These are phyloP conservation scores for Capsella bursapastoris DNA, from an alignment of 345 rosid genomes.

Conservation along the genomic window DNA sequence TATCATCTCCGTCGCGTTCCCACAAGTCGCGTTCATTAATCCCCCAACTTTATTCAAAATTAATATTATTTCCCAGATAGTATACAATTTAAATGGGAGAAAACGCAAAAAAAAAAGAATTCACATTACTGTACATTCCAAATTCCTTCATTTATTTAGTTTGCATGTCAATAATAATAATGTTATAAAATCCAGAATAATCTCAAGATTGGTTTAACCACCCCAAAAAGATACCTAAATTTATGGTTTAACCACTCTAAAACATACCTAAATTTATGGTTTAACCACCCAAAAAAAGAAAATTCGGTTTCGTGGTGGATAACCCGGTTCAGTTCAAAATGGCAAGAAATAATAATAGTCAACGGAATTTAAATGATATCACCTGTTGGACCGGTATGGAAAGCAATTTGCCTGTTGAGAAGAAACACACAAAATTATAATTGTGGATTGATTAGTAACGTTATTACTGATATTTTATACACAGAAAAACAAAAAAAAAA, in stretches of 20 bases:
- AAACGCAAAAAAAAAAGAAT: not conserved
- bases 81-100: not conserved
- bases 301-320: not conserved
- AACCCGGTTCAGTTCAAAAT: not conserved
- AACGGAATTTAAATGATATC: not conserved
- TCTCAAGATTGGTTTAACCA: not conserved
- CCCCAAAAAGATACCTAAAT: too few species aligned
- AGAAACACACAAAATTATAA: not conserved
- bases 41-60: conserved; percentile 76
- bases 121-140: not conserved
- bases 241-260: not conserved
- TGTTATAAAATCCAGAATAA: not conserved
- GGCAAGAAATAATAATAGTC: not conserved
- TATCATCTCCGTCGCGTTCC: conserved; percentile 92
- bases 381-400: conserved; percentile 97
- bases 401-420: conserved; percentile 79
- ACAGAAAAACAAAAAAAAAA: too few species aligned
- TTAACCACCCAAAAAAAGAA: too few species aligned
- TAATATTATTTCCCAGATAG: not conserved
- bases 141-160: not conserved
- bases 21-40: conserved; percentile 91
- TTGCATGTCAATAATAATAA: not conserved
- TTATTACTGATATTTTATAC: not conserved
- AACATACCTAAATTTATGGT: not conserved
- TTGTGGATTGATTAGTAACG: not conserved